Evolutionary conservation across 257 asterid genomes (phyloP), one percentile per base, ranked within the genome.

Genomic region (Salvia splendens): DNA sequence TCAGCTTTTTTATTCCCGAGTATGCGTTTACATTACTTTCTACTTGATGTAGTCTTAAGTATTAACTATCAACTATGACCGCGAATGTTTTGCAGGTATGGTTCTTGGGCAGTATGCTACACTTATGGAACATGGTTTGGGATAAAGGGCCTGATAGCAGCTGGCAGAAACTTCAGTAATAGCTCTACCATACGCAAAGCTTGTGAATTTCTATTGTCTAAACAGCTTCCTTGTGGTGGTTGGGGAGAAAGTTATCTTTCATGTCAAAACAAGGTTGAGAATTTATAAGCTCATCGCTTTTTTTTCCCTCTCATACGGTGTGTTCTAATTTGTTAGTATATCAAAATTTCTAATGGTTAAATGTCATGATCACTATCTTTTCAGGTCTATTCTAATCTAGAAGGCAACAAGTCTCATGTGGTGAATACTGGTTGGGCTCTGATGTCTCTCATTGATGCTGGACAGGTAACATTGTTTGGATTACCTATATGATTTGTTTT

Each of bases 231-330:
- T 67, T 90, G 89, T 46, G 99, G 96, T 70, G 99, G 97, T 63
- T 93, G 99, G 99, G 99, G 99, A 45, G 97, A 90, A 82, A 93
- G 97, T 81, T 93, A 93, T 60, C 94, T 90, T 61, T 93, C 99
- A 45, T 86, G 95, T 73, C 96, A 88, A 82, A 82, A 91, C 82
- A 85, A 88, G 99, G 99, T 94, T 71, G 57, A 32, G 45, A 41
- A 24, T 51, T 62, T 65, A 52, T 64, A 5, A 24, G 32, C 17
- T 8, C 6, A 50, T 52, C 40, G 12, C 35, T 15, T 14, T 9
- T 50, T 62, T 11, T 3, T 35, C 73, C 73, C 73, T 70, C 35
- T 64, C 12, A 42, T 74, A 8, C 47, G 54, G 53, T 58, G 57
- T 81, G 41, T 7, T 47, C 36, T 33, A 69, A 36, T 62, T 45